Evolutionary conservation across 306 rosid genomes (phyloP), one percentile per base, ranked within the genome.

Genomic region (Mimosa bimucronata): DNA sequence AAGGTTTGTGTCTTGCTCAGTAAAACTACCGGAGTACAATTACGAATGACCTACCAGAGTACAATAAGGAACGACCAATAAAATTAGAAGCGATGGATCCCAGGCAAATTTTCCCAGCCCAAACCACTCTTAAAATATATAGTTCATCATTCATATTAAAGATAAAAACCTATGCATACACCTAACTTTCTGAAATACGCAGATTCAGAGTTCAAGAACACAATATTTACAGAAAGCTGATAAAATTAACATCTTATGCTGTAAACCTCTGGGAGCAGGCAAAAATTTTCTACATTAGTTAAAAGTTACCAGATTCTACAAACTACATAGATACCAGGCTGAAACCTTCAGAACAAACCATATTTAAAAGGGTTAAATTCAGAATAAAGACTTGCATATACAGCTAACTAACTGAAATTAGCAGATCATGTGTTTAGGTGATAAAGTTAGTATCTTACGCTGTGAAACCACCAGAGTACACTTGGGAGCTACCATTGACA

Each of bases 391-490:
- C 12, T 23, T 48, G 8, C 12, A 10, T 0, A 26, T 60, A 12
- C 34, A 60, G 7, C 66, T 60, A 26, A 60, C 66, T 12, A 60
- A 25, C 23, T 42, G 25, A 40, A 28, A 79, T 19, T 6, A n/a
- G 62, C 37, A 46, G 34, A 64, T 46, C 38, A 40, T 9, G 9
- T 37, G 29, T 66, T 10, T 66, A 66, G 12, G 25, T 23, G 66
- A 41, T 40, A 67, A 78, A 23, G 83, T 14, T 7, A 79, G 69
- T 55, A 38, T 67, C 84, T 86, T 88, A 94, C 97, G 89, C 90
- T 34, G 98, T 87, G 83, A 90, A 90, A 81, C 99, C 99, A 29
- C 99, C 99, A n/a, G 92, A 80, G 74, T 95, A 93, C 2, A 61
- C 76, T 48, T 89, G 96, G 68, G 99, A 90, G 65, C 91, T 84